Evolutionary conservation across 768 basidiomycete genomes (phyloP).

Genomic region (Artomyces pyxidatus): DNA sequence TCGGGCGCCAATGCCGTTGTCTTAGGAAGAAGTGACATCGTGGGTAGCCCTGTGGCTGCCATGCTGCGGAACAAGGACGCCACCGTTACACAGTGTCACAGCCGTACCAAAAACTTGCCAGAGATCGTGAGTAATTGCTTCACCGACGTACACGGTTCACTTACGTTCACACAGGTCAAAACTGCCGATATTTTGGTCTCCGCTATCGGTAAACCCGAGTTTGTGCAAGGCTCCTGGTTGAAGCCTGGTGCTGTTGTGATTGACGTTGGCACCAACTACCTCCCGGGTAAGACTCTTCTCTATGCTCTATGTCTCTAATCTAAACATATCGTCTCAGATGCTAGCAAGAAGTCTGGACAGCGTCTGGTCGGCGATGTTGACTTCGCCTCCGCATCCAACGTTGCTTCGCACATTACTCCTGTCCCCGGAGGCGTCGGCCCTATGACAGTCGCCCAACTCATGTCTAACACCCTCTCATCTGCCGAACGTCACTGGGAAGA

Average conservation of each 20-base stretch:
- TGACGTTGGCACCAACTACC: slow-evolving; percentile 96
- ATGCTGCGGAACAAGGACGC: slow-evolving; percentile 87
- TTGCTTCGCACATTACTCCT: slow-evolving; percentile 90
- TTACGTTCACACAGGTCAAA: slow-evolving; percentile 46
- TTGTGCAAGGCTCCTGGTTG: slow-evolving; percentile 89
- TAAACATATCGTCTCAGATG: background rate
- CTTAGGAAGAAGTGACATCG: slow-evolving; percentile 95
- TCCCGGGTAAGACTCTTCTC: slow-evolving; percentile 50
- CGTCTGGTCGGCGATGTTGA: slow-evolving; percentile 96
- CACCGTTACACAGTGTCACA: slow-evolving; percentile 97
- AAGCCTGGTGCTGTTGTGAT: slow-evolving; percentile 94
- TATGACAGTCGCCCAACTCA: slow-evolving; percentile 99
- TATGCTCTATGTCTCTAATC: slow-evolving; percentile 22
- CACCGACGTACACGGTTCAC: background rate
- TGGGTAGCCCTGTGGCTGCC: slow-evolving; percentile 90
- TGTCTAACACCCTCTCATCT: slow-evolving; percentile 86
- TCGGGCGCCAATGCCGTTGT: slow-evolving; percentile 82
- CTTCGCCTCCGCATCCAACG: slow-evolving; percentile 61
- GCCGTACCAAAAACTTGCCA: slow-evolving; percentile 74
- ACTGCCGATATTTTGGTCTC: slow-evolving; percentile 89
- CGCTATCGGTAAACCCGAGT: slow-evolving; percentile 91
- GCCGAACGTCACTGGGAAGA: slow-evolving; percentile 78
- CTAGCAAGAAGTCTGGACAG: slow-evolving; percentile 87
- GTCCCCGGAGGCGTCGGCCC: slow-evolving; percentile 99
- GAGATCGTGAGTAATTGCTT: slow-evolving; percentile 47